phyloP scores from a whole-genome alignment of 208 protist species.

The Trypanosoma vivax region DNA sequence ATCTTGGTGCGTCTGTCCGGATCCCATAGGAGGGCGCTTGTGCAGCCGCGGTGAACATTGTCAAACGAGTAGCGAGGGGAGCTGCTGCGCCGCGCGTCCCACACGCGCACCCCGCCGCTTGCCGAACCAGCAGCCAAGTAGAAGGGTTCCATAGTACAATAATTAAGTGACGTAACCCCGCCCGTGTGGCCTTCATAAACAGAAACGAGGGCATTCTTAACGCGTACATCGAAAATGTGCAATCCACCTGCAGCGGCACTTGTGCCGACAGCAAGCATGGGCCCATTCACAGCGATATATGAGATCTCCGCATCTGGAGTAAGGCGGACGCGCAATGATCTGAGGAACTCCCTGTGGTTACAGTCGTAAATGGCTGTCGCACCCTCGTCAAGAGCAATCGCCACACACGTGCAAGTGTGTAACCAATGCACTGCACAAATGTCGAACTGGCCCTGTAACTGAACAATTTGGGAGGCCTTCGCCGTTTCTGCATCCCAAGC shows the following conservation, averaged over 20 bases:
- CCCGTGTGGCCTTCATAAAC: conserved; percentile 53
- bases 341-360: conserved; percentile 46
- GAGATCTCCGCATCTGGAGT: conserved; percentile 32
- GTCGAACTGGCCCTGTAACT: conserved; percentile 38
- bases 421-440: conserved; percentile 69
- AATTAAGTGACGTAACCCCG: conserved; percentile 43
- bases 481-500: conserved; percentile 61
- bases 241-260: conserved; percentile 29
- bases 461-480: conserved; percentile 41
- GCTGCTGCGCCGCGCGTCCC: conserved; percentile 54
- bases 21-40: conserved; percentile 61
- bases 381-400: conserved; percentile 50
- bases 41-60: conserved; percentile 45
- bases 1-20: conserved; percentile 62
- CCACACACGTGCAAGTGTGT: conserved; percentile 68
- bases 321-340: conserved; percentile 39
- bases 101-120: conserved; percentile 62
- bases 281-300: conserved; percentile 59
- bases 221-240: conserved; percentile 68
- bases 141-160: conserved; percentile 70
- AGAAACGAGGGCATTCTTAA: conserved; percentile 57
- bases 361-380: conserved; percentile 70
- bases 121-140: conserved; percentile 69
- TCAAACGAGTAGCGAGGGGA: conserved; percentile 62
- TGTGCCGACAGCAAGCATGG: conserved; percentile 54